Conservation (phyloP, 352 stramenopile genomes). For the Blastocystis sp. region DNA sequence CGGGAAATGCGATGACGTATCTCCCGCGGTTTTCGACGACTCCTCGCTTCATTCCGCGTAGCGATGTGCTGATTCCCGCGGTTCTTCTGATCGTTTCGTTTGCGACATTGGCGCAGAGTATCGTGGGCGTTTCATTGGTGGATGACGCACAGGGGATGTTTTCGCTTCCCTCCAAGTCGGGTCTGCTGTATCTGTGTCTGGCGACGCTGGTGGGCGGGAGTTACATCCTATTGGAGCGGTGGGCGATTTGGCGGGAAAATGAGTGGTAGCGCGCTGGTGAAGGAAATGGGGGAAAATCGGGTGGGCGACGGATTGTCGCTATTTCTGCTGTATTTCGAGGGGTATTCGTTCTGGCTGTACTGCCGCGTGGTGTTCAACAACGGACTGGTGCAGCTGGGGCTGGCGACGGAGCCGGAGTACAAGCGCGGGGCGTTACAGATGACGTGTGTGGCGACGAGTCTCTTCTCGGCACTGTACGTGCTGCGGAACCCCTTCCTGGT, state of each 20-base stretch:
- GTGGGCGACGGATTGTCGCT: background rate
- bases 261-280: too few relatives aligned
- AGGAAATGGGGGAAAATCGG: background rate
- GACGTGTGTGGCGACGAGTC: background rate
- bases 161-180: background rate
- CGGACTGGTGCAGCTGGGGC: background rate
- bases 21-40: background rate
- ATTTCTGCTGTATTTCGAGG: background rate
- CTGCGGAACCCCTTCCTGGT: background rate
- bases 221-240: background rate
- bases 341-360: constrained; percentile 6
- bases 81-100: background rate
- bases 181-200: background rate
- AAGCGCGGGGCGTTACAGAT: background rate
- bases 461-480: background rate
- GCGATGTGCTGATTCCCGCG: background rate
- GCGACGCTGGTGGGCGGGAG: background rate
- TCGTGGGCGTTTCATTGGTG: background rate
- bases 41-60: background rate
- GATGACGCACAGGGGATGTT: background rate
- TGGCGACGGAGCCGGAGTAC: constrained; percentile 4
- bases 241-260: too few relatives aligned
- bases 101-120: background rate
- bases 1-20: background rate
- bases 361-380: background rate